Percentiles rank a stretch among this genome's conserved stretches.
These are phyloP conservation scores for Penicillium decumbens DNA, from an alignment of 2,329 filamentous ascomycete genomes.

Conservation along the genomic window DNA sequence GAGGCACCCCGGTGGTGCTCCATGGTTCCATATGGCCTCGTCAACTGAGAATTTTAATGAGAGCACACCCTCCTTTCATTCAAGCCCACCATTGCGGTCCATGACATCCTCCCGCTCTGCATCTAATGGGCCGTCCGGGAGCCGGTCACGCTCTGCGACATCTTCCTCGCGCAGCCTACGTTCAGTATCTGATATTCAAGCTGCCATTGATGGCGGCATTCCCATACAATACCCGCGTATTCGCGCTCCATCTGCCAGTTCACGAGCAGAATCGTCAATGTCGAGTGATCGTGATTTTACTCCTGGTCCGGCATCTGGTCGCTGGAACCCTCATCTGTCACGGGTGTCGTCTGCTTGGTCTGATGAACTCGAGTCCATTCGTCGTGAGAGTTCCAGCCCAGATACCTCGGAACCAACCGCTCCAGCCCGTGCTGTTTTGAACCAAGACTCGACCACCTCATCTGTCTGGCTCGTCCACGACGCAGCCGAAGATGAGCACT, in stretches of 20 bases:
- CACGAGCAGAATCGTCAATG: constrained; percentile 37
- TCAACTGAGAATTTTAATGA: constrained; percentile 31
- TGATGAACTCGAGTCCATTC: constrained; percentile 27
- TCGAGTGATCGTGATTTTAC: constrained; percentile 30
- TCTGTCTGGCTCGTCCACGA: constrained; percentile 36
- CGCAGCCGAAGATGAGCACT: constrained; percentile 31
- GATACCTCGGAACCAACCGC: constrained; percentile 24
- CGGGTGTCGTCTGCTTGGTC: constrained; percentile 44
- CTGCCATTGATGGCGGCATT: constrained; percentile 33
- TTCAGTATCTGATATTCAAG: constrained; percentile 36
- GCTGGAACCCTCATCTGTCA: constrained; percentile 43
- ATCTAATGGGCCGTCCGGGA: constrained; percentile 29
- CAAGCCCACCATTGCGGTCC: constrained; percentile 37
- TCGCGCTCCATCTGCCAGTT: constrained; percentile 38
- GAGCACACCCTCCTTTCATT: constrained; percentile 37
- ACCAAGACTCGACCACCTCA: constrained; percentile 24
- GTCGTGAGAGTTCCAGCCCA: constrained; percentile 16
- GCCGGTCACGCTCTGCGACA: constrained; percentile 32
- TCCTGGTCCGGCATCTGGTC: constrained; percentile 32
- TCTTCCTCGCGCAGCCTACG: constrained; percentile 32
- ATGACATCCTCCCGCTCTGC: constrained; percentile 34
- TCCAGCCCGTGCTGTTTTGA: constrained; percentile 22
- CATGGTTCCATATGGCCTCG: constrained; percentile 34
- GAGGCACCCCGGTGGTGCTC: constrained; percentile 32
- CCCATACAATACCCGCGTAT: constrained; percentile 40